These are phyloP conservation scores for Setaria viridis DNA, from an alignment of 202 grass and related monocot genomes.

Conservation along the genomic window DNA sequence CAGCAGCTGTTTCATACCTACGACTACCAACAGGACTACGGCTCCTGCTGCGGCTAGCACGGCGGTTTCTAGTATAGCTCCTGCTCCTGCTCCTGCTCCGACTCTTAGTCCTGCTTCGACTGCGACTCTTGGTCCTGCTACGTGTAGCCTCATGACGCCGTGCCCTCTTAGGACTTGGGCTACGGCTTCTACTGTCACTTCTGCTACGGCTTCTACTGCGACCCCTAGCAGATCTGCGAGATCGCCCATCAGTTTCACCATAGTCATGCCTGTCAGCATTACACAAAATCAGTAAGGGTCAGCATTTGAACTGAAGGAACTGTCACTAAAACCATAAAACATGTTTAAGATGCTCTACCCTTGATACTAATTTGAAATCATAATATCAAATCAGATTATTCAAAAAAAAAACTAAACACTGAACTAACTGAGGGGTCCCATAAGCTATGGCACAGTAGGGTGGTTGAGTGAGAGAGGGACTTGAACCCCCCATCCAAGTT, in stretches of 20 bases:
- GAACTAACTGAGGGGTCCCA: neutral
- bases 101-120: conserved; percentile 48
- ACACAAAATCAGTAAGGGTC: conserved; percentile 15
- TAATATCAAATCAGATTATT: conserved; percentile 6
- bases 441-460: neutral
- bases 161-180: conserved; percentile 68
- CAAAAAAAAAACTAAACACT: neutral
- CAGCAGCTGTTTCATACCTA: conserved; percentile 39
- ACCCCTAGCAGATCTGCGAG: conserved; percentile 59
- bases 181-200: conserved; percentile 64
- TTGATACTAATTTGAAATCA: conserved; percentile 11
- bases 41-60: conserved; percentile 58
- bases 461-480: neutral
- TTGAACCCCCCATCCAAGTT: neutral
- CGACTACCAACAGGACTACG: conserved; percentile 53
- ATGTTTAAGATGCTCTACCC: neutral
- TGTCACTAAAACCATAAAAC: neutral
- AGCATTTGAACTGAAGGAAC: conserved; percentile 9
- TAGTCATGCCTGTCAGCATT: conserved; percentile 49
- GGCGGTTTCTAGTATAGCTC: conserved; percentile 54
- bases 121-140: conserved; percentile 63
- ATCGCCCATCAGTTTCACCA: conserved; percentile 47
- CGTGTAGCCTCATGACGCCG: conserved; percentile 56
- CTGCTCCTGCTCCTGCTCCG: conserved; percentile 51
- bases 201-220: conserved; percentile 70